Evolutionary conservation across 495 filamentous ascomycete species (phyloP).

Genomic region (Penicillium pulvis): DNA sequence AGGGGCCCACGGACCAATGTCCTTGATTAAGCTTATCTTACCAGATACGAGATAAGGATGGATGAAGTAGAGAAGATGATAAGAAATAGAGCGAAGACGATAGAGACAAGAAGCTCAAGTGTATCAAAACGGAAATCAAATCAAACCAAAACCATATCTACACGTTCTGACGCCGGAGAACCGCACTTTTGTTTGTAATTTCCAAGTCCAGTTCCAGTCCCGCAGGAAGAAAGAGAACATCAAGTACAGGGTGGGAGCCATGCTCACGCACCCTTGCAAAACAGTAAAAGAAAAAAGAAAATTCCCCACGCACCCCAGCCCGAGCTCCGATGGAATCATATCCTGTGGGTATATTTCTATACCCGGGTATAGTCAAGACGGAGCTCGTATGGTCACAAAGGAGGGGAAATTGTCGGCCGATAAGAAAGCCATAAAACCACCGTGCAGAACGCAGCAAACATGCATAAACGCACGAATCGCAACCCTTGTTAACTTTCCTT

Average conservation of each 20-base stretch:
- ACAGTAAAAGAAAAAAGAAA: neutral
- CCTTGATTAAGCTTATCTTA: slow-evolving; percentile 1
- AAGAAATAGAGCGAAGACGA: slow-evolving; percentile 14
- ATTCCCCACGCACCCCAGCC: neutral
- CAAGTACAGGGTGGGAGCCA: neutral
- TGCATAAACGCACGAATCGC: slow-evolving; percentile 14
- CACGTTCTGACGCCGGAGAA: slow-evolving; percentile 35
- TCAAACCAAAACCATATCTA: slow-evolving; percentile 31
- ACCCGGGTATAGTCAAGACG: slow-evolving; percentile 1
- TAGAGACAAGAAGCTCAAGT: slow-evolving; percentile 25
- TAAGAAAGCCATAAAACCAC: slow-evolving; percentile 18
- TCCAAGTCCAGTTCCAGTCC: slow-evolving; percentile 23
- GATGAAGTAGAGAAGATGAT: slow-evolving; percentile 10
- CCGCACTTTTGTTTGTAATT: slow-evolving; percentile 30
- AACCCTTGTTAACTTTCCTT: slow-evolving; percentile 1
- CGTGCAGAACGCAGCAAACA: slow-evolving; percentile 19
- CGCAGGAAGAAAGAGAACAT: slow-evolving; percentile 18
- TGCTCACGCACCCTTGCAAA: neutral
- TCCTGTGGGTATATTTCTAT: neutral
- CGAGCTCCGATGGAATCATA: neutral
- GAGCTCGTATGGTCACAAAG: neutral
- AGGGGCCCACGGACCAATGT: neutral
- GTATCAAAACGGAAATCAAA: slow-evolving; percentile 27
- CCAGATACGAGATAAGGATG: slow-evolving; percentile 10
- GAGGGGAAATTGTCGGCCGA: neutral